Evolutionary conservation across 177 flowering plant species (phyloP).

Genomic region (Vitis hybrid): DNA sequence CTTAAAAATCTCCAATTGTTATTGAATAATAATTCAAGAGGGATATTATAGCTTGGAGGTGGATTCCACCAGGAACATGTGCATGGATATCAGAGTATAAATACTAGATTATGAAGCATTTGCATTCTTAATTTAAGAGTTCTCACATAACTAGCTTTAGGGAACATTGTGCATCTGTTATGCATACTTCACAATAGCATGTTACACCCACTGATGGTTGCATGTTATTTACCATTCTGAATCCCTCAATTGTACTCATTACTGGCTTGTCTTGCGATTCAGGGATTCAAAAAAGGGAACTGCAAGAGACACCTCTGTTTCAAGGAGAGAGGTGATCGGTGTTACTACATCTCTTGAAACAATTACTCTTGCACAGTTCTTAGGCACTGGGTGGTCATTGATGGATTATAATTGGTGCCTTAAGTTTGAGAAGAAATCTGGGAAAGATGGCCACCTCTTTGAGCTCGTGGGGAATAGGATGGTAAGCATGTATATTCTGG

Average conservation of each 20-base stretch:
- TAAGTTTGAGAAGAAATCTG: constrained; percentile 32
- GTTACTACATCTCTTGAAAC: constrained; percentile 47
- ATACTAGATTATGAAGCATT: neutral
- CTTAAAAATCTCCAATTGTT: neutral
- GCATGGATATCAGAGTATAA: neutral
- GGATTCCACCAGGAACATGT: neutral
- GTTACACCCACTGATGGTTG: neutral
- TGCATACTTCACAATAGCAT: neutral
- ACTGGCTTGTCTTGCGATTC: constrained; percentile 8
- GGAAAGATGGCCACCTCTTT: constrained; percentile 44
- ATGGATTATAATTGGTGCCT: constrained; percentile 51
- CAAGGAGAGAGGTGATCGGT: constrained; percentile 60
- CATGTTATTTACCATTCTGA: neutral
- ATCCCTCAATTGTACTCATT: neutral
- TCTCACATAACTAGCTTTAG: neutral
- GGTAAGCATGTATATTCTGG: constrained; percentile 37
- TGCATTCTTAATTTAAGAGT: neutral
- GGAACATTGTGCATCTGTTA: neutral
- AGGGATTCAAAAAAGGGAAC: constrained; percentile 40
- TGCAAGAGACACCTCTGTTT: constrained; percentile 11
- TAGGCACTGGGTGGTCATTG: constrained; percentile 53
- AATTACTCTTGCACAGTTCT: constrained; percentile 50
- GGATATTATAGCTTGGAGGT: neutral
- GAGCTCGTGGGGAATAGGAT: constrained; percentile 52
- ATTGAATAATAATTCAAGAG: neutral